Evolutionary conservation across 2,329 filamentous ascomycete genomes (phyloP), one percentile per base, ranked within the genome.

Genomic region (Tolypocladium tundrense): DNA sequence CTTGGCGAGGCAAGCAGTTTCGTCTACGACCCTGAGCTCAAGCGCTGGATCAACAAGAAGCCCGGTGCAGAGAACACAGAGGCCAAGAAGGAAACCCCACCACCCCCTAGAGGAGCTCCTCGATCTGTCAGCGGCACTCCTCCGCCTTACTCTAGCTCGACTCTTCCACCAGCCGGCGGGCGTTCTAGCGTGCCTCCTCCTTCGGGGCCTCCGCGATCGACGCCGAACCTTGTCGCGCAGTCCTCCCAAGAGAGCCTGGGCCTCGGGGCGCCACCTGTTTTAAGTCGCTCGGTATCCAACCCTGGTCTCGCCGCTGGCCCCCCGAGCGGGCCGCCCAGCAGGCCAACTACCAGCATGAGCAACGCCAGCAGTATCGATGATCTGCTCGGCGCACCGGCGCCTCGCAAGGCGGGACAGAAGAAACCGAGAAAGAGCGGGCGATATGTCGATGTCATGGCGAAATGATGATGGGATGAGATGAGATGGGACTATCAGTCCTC

Each of bases 21-120:
- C 72, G 88, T 93, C 64, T 99, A 94, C 67, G 94, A 99, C 68
- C 88, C 91, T 2, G 90, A 97, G n/a, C 82, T 96, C 56, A 95
- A 96, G 77, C 91, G 94, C 70, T 99, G 95, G 95, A 81, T 99
- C 70, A 97, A 99, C 77, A 97, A 97, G 78, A 97, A 96, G 70
- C 84, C 85, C 13, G 87, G 87, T 14, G 81, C 83, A 9, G 86
- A 88, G 57, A 82, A 82, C 50, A 75, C 75, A 10, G 76, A 80
- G 33, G 76, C 82, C 3, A 81, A 84, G 62, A 77, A 81, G 53
- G 85, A 86, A 1, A 86, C 91, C 0, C 89, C 93, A 1, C 92
- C 94, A 1, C 92, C 91, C 5, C 92, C 92, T 0, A 85, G 81
- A 64, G 81, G 77, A 7, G 75, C 76, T 4, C 76, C 81, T 56